These are phyloP conservation scores for Phytophthora melonis DNA, from an alignment of 352 stramenopile species.

Conservation along the genomic window DNA sequence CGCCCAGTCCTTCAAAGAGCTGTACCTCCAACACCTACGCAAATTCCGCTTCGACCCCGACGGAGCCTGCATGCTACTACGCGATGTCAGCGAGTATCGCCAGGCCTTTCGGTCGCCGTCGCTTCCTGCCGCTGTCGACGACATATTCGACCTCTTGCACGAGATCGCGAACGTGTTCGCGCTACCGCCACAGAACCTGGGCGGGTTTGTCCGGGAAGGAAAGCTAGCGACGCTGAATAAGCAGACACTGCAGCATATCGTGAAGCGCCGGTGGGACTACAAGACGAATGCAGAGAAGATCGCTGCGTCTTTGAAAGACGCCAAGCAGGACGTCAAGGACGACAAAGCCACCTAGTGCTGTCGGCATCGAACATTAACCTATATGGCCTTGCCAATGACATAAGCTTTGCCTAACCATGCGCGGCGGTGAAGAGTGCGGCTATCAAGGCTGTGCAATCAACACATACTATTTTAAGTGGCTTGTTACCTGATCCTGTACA, in stretches of 20 bases:
- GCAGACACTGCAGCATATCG: constrained; percentile 64
- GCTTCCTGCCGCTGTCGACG: constrained; percentile 51
- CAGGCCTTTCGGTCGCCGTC: constrained; percentile 63
- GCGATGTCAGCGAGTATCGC: constrained; percentile 79
- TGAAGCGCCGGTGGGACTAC: constrained; percentile 88
- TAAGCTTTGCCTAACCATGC: no score
- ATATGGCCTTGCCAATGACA: no score
- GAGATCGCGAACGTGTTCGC: constrained; percentile 86
- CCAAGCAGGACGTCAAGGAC: constrained; percentile 20
- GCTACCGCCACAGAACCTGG: constrained; percentile 80
- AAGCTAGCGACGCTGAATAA: constrained; percentile 74
- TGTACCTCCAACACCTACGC: constrained; percentile 79
- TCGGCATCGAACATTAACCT: no score
- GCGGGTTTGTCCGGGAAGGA: constrained; percentile 77
- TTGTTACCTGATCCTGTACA: no score
- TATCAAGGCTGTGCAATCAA: no score
- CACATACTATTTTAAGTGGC: no score
- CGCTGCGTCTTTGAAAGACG: constrained; percentile 48
- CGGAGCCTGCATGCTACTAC: constrained; percentile 82
- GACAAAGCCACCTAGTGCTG: no score
- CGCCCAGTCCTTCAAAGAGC: constrained; percentile 69
- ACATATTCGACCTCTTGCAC: constrained; percentile 81
- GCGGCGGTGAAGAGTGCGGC: no score
- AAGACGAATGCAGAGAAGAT: constrained; percentile 84
- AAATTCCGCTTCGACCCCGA: constrained; percentile 87